Percentiles rank a stretch among this genome's conserved stretches.
Conservation (phyloP, 257 asterid genomes). For the Echium plantagineum region DNA sequence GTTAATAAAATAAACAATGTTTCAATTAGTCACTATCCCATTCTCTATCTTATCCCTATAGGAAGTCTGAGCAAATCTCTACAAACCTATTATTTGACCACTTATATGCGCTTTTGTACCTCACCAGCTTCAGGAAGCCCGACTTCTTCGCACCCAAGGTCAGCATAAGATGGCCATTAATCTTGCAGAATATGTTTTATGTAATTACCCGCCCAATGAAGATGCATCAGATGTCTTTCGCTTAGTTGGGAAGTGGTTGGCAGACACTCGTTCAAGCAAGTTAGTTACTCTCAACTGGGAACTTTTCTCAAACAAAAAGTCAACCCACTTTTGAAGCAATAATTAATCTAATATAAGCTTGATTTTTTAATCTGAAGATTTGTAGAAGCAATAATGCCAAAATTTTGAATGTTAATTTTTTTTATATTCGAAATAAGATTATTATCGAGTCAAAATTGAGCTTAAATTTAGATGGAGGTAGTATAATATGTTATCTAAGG, state of each 20-base stretch:
- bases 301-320: too few relatives aligned
- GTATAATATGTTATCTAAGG: background rate
- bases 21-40: background rate
- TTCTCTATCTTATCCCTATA: too few relatives aligned
- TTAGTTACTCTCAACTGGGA: constrained; percentile 23
- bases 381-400: too few relatives aligned
- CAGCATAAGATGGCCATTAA: constrained; percentile 92
- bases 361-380: too few relatives aligned
- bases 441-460: background rate
- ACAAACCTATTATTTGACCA: background rate
- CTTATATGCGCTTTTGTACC: constrained; percentile 2
- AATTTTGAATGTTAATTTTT: too few relatives aligned
- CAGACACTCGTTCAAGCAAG: constrained; percentile 96
- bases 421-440: too few relatives aligned
- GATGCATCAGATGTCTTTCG: constrained; percentile 79
- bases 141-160: constrained; percentile 94
- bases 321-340: background rate
- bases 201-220: constrained; percentile 39
- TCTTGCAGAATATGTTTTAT: constrained; percentile 80
- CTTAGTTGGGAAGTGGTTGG: constrained; percentile 93
- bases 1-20: background rate
- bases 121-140: constrained; percentile 88
- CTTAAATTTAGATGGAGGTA: too few relatives aligned
- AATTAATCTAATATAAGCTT: too few relatives aligned
- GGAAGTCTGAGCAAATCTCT: background rate